phyloP scores from a whole-genome alignment of 768 basidiomycete genomes.

The Xerocomellus intermedius region DNA sequence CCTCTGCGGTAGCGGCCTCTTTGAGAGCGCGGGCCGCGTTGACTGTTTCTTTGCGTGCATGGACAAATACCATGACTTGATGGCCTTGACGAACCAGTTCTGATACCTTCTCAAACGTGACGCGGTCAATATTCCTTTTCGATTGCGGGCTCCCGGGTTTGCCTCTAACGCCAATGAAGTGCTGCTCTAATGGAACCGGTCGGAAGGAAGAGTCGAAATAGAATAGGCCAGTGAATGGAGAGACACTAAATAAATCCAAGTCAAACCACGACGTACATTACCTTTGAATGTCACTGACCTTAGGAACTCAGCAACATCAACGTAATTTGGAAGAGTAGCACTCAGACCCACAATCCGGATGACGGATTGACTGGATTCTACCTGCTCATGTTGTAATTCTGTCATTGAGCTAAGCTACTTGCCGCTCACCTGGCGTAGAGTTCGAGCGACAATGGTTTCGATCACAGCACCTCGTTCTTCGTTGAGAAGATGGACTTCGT shows the following conservation, averaged over 20 bases:
- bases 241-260: constrained; percentile 58
- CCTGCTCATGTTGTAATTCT: constrained; percentile 43
- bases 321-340: constrained; percentile 95
- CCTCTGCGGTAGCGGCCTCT: constrained; percentile 73
- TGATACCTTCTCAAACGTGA: constrained; percentile 87
- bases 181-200: constrained; percentile 95
- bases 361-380: constrained; percentile 93
- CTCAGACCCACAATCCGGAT: constrained; percentile 96
- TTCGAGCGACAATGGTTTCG: constrained; percentile 96
- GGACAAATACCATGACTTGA: constrained; percentile 99
- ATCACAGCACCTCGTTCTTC: constrained; percentile 98
- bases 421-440: constrained; percentile 73
- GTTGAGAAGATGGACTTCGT: constrained; percentile 95
- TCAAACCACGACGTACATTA: not conserved
- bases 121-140: constrained; percentile 84
- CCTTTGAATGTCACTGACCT: constrained; percentile 46
- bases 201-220: constrained; percentile 98
- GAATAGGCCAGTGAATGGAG: constrained; percentile 83
- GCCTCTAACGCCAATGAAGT: constrained; percentile 91
- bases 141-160: constrained; percentile 72
- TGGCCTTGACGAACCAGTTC: constrained; percentile 88
- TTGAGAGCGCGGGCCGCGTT: constrained; percentile 81
- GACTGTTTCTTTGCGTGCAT: constrained; percentile 97
- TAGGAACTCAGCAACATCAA: constrained; percentile 94
- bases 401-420: not conserved